Evolutionary conservation across 2,329 filamentous ascomycete species (phyloP).

Genomic region (Pestalotiopsis sp.): DNA sequence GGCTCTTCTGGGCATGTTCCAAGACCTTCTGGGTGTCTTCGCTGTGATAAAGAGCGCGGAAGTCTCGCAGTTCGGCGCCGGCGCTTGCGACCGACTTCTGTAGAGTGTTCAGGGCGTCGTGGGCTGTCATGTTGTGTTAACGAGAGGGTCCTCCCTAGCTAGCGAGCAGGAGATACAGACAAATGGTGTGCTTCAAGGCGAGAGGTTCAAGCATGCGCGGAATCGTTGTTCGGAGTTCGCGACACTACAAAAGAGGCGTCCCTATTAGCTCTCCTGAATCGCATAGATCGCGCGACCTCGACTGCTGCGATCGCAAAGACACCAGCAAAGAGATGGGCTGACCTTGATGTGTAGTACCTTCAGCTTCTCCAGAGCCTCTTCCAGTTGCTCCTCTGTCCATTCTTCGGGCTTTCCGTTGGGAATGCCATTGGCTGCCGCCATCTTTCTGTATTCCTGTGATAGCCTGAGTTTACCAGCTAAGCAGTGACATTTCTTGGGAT

Average conservation of each 20-base stretch:
- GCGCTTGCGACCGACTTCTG: constrained; percentile 49
- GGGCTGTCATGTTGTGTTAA: constrained; percentile 40
- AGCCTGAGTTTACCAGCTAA: not conserved
- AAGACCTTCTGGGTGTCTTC: constrained; percentile 53
- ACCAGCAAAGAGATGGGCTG: not conserved
- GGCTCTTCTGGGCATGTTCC: constrained; percentile 55
- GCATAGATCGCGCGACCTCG: not conserved
- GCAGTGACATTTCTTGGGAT: not conserved
- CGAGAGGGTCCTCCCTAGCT: not conserved
- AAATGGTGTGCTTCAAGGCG: constrained; percentile 49
- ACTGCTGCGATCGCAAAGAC: too few species aligned
- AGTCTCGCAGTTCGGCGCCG: constrained; percentile 53
- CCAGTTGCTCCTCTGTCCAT: constrained; percentile 52
- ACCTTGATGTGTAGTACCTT: constrained; percentile 58
- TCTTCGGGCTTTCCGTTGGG: constrained; percentile 27
- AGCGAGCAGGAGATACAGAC: constrained; percentile 41
- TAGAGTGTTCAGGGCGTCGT: constrained; percentile 50
- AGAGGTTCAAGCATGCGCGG: constrained; percentile 56
- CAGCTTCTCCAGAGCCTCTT: constrained; percentile 51
- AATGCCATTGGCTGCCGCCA: constrained; percentile 13
- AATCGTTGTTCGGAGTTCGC: constrained; percentile 50
- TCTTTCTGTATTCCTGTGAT: not conserved
- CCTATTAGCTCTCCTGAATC: not conserved
- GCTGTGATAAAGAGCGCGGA: constrained; percentile 48
- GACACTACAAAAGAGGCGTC: constrained; percentile 38